Conservation (phyloP, 1,284 basidiomycete genomes). For the Cutaneotrichosporon mucoides region DNA sequence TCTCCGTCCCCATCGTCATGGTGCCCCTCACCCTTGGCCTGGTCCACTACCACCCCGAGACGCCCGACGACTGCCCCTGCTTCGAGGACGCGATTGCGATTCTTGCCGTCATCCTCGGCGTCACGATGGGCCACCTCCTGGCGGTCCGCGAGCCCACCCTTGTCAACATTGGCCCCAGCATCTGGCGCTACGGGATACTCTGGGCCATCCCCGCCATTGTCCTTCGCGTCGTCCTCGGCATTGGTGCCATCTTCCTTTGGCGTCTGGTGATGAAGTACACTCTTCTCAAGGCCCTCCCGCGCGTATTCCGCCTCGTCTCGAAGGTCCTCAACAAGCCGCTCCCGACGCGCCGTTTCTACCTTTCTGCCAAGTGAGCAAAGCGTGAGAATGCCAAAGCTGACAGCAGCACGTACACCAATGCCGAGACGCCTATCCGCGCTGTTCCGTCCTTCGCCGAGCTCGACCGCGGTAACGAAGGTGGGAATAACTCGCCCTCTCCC, state of each 20-base stretch:
- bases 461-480: constrained; percentile 24
- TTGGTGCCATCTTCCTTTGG: constrained; percentile 68
- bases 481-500: background rate
- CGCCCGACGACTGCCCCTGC: constrained; percentile 93
- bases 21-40: constrained; percentile 65
- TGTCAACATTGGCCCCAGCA: background rate
- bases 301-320: constrained; percentile 67
- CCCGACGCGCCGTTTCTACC: constrained; percentile 77
- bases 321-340: constrained; percentile 56
- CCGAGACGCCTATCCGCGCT: constrained; percentile 59
- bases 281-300: constrained; percentile 70
- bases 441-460: constrained; percentile 84
- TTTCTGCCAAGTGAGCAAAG: constrained; percentile 63
- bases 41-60: constrained; percentile 85
- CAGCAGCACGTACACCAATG: constrained; percentile 61
- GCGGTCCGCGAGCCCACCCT: constrained; percentile 10
- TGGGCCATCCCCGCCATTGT: constrained; percentile 48
- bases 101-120: constrained; percentile 74
- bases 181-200: constrained; percentile 7
- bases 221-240: constrained; percentile 50
- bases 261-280: constrained; percentile 74
- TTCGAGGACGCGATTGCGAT: constrained; percentile 97
- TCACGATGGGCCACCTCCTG: constrained; percentile 66
- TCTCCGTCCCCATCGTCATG: constrained; percentile 61
- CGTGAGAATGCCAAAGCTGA: too few relatives aligned